Conservation (phyloP, 257 asterid genomes). For the Echites panduratus region DNA sequence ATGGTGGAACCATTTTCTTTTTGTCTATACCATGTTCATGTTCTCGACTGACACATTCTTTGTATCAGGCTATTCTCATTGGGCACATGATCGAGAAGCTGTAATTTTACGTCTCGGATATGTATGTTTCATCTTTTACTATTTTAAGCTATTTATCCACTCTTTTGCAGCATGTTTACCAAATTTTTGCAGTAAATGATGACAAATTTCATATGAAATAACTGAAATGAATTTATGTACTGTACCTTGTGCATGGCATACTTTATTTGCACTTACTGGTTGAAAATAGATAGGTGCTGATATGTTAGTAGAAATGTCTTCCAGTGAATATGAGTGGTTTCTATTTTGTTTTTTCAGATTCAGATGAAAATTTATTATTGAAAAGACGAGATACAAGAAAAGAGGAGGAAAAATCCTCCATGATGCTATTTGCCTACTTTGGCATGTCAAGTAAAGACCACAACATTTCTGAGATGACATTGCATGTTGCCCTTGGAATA, state of each 20-base stretch:
- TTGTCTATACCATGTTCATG: background rate
- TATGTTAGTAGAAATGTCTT: background rate
- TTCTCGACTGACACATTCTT: background rate
- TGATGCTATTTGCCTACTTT: background rate
- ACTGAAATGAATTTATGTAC: background rate
- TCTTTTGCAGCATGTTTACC: conserved; percentile 4
- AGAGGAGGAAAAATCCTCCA: background rate
- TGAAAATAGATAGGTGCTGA: background rate
- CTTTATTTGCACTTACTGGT: background rate
- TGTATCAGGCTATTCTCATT: conserved; percentile 51
- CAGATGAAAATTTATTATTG: background rate
- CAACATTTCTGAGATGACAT: background rate
- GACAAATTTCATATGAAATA: background rate
- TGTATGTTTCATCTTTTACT: conserved; percentile 37
- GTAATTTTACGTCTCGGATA: conserved; percentile 64
- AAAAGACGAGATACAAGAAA: background rate
- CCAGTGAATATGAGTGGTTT: background rate
- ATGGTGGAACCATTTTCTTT: background rate
- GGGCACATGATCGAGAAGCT: conserved; percentile 72
- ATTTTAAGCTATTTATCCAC: conserved; percentile 10
- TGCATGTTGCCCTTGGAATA: background rate
- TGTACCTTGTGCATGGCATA: background rate
- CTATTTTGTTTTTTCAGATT: background rate
- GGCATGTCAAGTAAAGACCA: background rate
- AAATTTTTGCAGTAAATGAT: background rate